Conservation (phyloP, 768 basidiomycete species). For the Agaricus subrufescens region DNA sequence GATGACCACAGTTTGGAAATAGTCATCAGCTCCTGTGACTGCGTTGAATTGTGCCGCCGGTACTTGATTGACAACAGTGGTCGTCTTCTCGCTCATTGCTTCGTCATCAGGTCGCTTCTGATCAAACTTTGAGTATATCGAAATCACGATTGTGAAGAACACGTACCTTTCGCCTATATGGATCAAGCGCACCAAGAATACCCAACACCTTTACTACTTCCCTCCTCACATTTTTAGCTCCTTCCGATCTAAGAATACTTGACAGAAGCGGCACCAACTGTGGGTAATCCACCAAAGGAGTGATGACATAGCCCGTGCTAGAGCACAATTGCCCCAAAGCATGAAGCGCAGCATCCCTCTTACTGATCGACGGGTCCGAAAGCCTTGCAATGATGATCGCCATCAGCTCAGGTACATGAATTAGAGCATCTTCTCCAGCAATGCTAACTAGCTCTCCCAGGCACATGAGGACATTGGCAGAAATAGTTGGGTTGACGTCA, state of each 20-base stretch:
- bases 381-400: slow-evolving; percentile 83
- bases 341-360: slow-evolving; percentile 90
- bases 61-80: slow-evolving; percentile 63
- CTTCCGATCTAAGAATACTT: slow-evolving; percentile 81
- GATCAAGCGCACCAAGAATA: slow-evolving; percentile 93
- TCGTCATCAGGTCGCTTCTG: slow-evolving; percentile 51
- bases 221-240: slow-evolving; percentile 61
- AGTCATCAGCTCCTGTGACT: slow-evolving; percentile 78
- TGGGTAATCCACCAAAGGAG: slow-evolving; percentile 87
- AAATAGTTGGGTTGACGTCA: slow-evolving; percentile 81
- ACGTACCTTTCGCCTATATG: slow-evolving; percentile 85
- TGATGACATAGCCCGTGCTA: slow-evolving; percentile 92
- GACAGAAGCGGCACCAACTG: slow-evolving; percentile 84
- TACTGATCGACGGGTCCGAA: slow-evolving; percentile 82
- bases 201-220: slow-evolving; percentile 95
- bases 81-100: slow-evolving; percentile 49
- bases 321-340: slow-evolving; percentile 95
- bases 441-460: slow-evolving; percentile 91
- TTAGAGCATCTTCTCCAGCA: slow-evolving; percentile 86
- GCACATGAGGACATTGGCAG: slow-evolving; percentile 90
- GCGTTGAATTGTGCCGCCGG: slow-evolving; percentile 61
- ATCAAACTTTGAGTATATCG: not conserved
- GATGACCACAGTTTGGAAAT: slow-evolving; percentile 96
- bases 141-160: not conserved
- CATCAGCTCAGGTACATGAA: slow-evolving; percentile 85